Conservation (phyloP, 2,329 filamentous ascomycete genomes). For the Fusarium brachygibbosum region DNA sequence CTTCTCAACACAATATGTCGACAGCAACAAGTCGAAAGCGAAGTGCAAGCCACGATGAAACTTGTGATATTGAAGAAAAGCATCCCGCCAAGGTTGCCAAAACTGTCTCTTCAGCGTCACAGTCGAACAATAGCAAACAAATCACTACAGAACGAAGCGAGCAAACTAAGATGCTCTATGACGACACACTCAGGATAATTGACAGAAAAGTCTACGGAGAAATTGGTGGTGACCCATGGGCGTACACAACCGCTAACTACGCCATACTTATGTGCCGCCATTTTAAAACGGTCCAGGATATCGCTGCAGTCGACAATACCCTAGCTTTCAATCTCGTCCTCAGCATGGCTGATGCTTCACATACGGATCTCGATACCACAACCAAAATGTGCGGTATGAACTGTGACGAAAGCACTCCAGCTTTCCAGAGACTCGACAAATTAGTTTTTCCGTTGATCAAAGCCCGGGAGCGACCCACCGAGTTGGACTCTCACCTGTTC, state of each 20-base stretch:
- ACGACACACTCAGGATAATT: background rate
- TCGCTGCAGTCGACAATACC: rapidly evolving
- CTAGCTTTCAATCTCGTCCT: background rate
- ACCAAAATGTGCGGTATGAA: background rate
- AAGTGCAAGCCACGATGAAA: too few relatives aligned
- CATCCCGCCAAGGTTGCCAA: background rate
- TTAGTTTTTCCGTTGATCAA: background rate
- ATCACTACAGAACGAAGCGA: background rate
- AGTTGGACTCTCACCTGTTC: background rate
- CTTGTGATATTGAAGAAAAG: background rate
- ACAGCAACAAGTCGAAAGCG: background rate
- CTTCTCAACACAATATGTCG: background rate
- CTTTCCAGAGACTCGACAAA: background rate
- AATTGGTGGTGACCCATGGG: background rate
- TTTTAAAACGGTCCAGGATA: rapidly evolving
- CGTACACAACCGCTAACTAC: background rate
- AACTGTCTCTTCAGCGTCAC: background rate
- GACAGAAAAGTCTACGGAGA: rapidly evolving
- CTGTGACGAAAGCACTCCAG: background rate
- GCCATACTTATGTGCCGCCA: background rate
- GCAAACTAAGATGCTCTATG: background rate
- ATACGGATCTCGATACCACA: background rate
- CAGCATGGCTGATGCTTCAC: background rate
- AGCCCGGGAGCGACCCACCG: background rate
- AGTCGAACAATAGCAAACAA: background rate